Evolutionary conservation across 23 red algal species (phyloP).

Genomic region (Gracilaria gracilis): DNA sequence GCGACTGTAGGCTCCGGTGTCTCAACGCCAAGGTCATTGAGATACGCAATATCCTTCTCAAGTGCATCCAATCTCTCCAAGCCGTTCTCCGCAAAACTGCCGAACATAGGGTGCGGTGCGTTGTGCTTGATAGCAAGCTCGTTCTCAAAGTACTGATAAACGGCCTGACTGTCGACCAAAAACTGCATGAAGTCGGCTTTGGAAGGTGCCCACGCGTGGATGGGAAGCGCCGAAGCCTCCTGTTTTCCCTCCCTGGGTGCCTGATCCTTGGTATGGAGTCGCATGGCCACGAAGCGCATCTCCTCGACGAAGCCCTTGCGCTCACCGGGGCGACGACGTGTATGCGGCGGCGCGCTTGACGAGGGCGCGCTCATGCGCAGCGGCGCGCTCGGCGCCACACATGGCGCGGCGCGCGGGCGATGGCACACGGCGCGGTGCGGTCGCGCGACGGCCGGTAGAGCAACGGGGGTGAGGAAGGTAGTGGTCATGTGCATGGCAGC

Average conservation of each 20-base stretch:
- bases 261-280: slow-evolving; percentile 98
- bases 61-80: slow-evolving; percentile 86
- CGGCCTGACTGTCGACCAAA: slow-evolving; percentile 87
- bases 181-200: slow-evolving; percentile 95
- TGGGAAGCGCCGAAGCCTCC: slow-evolving; percentile 90
- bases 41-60: slow-evolving; percentile 82
- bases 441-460: neutral
- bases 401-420: neutral
- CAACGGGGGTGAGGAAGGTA: slow-evolving; percentile 8
- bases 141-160: slow-evolving; percentile 91
- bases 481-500: neutral
- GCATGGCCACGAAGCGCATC: slow-evolving; percentile 99
- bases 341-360: neutral
- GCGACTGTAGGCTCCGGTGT: slow-evolving; percentile 69
- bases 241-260: slow-evolving; percentile 87
- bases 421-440: neutral
- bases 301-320: slow-evolving; percentile 98
- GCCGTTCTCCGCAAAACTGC: slow-evolving; percentile 81
- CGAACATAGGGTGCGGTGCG: slow-evolving; percentile 55
- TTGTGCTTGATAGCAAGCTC: slow-evolving; percentile 47
- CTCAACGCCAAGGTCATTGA: slow-evolving; percentile 57
- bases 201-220: slow-evolving; percentile 81
- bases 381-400: neutral
- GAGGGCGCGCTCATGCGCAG: neutral
- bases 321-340: slow-evolving; percentile 81